Evolutionary conservation across 805 yeast genomes (phyloP).

Genomic region (Lipomyces mesembrius): DNA sequence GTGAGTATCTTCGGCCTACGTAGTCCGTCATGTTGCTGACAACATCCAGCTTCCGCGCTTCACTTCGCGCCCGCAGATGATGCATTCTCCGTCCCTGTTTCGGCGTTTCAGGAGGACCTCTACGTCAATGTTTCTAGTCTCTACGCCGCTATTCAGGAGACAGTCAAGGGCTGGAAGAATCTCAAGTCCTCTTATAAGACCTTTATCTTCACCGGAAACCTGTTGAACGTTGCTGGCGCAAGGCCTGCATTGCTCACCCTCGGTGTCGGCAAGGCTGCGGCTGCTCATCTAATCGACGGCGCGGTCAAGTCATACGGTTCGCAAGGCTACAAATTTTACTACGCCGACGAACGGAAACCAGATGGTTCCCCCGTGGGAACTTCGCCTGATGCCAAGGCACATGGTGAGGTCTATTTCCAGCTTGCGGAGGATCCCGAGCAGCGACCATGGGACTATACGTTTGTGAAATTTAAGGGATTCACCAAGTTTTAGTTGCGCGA

Average conservation of each 20-base stretch:
- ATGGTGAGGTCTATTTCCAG: not conserved
- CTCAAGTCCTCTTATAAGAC: not conserved
- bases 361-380: not conserved
- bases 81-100: not conserved
- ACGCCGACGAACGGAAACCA: not conserved
- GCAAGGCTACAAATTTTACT: constrained; percentile 3
- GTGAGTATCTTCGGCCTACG: not conserved
- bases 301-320: not conserved
- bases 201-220: constrained; percentile 2
- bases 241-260: not conserved
- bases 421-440: constrained; percentile 6
- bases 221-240: not conserved
- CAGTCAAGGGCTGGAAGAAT: not conserved
- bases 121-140: not conserved
- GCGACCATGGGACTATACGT: constrained; percentile 7
- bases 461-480: constrained; percentile 3
- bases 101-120: not conserved
- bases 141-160: not conserved
- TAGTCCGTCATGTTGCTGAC: not conserved
- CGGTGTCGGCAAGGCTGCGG: constrained; percentile 6
- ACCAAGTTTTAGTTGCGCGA: not conserved
- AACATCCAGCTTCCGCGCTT: not conserved
- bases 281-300: constrained; percentile 2
- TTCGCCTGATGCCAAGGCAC: not conserved
- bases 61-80: not conserved